A percentile compares a stretch with the other conserved stretches of the same genome.
Evolutionary conservation across 306 rosid genomes (phyloP).

Genomic region (Canavalia ensiformis): DNA sequence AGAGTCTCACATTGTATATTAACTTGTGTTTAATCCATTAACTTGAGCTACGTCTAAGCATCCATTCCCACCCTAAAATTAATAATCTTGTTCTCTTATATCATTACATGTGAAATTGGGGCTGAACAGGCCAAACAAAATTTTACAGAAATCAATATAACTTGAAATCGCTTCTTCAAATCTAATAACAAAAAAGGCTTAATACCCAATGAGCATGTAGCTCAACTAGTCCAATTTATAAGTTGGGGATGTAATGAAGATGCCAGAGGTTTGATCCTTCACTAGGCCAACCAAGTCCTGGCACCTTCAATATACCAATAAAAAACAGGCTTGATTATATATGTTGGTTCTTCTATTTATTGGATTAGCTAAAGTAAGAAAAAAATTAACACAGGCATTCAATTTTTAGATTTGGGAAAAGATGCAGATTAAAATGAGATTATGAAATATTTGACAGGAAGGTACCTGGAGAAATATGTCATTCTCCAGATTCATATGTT

Average conservation of each 20-base stretch:
- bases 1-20: neutral
- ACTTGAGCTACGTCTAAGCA: neutral
- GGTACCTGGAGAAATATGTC: slow-evolving; percentile 18
- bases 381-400: slow-evolving; percentile 7
- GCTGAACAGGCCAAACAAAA: slow-evolving; percentile 4
- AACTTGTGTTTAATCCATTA: slow-evolving; percentile 2
- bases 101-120: neutral
- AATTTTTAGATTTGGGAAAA: slow-evolving; percentile 9
- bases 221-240: slow-evolving; percentile 17
- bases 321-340: neutral
- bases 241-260: slow-evolving; percentile 1
- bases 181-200: neutral
- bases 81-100: slow-evolving; percentile 1
- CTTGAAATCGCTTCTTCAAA: slow-evolving; percentile 9
- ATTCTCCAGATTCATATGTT: neutral
- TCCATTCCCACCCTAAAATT: slow-evolving; percentile 10
- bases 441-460: slow-evolving; percentile 1
- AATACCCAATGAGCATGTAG: neutral
- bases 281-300: neutral
- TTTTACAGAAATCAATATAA: neutral
- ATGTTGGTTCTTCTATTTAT: neutral
- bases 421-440: slow-evolving; percentile 17
- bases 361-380: neutral
- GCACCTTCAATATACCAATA: neutral
- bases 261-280: neutral